These are phyloP conservation scores for Mucor racemosus DNA, from an alignment of 371 early-diverging fungal species.

Conservation along the genomic window DNA sequence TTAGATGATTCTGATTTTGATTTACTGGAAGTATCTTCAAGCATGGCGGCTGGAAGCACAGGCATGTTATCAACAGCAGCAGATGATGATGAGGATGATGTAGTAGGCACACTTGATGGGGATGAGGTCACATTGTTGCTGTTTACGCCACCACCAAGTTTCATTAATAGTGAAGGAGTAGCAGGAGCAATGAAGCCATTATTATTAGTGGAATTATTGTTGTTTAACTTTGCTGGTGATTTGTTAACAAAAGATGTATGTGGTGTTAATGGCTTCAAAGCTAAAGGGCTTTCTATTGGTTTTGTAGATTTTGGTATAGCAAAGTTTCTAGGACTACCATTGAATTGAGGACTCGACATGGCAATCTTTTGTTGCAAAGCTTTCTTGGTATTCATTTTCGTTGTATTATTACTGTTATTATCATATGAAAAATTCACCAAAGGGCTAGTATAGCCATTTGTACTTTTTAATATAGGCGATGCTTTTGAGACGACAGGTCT, in stretches of 20 bases:
- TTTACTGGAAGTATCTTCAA: slow-evolving; percentile 23
- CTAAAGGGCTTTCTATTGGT: slow-evolving; percentile 21
- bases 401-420: background rate
- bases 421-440: slow-evolving; percentile 3
- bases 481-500: slow-evolving; percentile 5
- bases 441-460: slow-evolving; percentile 19
- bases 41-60: slow-evolving; percentile 46
- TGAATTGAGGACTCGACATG: slow-evolving; percentile 23
- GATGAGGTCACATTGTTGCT: slow-evolving; percentile 18
- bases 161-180: slow-evolving; percentile 72
- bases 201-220: slow-evolving; percentile 6
- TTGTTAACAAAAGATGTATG: slow-evolving; percentile 25
- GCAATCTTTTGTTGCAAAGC: slow-evolving; percentile 19
- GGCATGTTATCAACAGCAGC: slow-evolving; percentile 45
- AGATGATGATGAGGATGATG: slow-evolving; percentile 6
- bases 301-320: slow-evolving; percentile 11
- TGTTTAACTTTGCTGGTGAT: slow-evolving; percentile 17
- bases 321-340: slow-evolving; percentile 17
- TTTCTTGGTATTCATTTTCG: slow-evolving; percentile 15
- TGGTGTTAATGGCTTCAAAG: slow-evolving; percentile 34
- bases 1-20: slow-evolving; percentile 18
- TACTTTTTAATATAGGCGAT: slow-evolving; percentile 1
- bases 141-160: slow-evolving; percentile 51
- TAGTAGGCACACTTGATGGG: slow-evolving; percentile 3
- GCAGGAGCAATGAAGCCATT: slow-evolving; percentile 43